A percentile compares a stretch with the other conserved stretches of the same genome.
phyloP scores from a whole-genome alignment of 108 stramenopile genomes.

The Phaeodactylum tricornutum region DNA sequence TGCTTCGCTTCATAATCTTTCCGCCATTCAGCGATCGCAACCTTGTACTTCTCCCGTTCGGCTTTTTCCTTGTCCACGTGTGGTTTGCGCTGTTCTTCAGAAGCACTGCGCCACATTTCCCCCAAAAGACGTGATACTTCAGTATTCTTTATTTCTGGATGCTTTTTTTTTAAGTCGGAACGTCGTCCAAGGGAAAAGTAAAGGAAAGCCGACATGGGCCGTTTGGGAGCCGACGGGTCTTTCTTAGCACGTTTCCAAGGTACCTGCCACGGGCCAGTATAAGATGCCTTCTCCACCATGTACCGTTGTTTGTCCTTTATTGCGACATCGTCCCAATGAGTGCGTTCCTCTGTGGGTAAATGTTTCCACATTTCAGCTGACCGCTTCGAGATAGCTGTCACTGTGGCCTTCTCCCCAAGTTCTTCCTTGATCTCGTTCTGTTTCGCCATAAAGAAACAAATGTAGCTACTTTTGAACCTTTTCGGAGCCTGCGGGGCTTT shows the following conservation, averaged over 20 bases:
- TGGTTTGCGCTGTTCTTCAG: constrained; percentile 25
- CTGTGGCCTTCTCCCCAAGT: constrained; percentile 35
- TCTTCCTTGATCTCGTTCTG: constrained; percentile 39
- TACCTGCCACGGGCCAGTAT: constrained; percentile 48
- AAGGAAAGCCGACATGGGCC: constrained; percentile 42
- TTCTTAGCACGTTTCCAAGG: constrained; percentile 40
- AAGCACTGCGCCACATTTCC: constrained; percentile 32
- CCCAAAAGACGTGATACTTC: constrained; percentile 40
- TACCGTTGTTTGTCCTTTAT: constrained; percentile 51
- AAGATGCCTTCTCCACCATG: constrained; percentile 31
- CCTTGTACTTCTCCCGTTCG: constrained; percentile 48
- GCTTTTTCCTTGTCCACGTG: constrained; percentile 35
- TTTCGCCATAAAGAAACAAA: constrained; percentile 47
- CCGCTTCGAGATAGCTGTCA: constrained; percentile 32
- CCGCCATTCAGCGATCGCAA: constrained; percentile 29
- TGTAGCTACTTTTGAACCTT: constrained; percentile 51
- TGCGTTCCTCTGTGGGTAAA: constrained; percentile 19
- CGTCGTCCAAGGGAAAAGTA: constrained; percentile 24
- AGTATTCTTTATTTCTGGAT: constrained; percentile 42
- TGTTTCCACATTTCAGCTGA: constrained; percentile 36
- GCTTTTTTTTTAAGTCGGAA: constrained; percentile 20
- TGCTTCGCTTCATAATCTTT: constrained; percentile 11
- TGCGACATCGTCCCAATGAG: constrained; percentile 42
- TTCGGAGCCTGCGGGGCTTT: constrained; percentile 50
- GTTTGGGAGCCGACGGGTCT: constrained; percentile 44